Evolutionary conservation across 192 early-diverging fungal species (phyloP).

Genomic region (Geosiphon pyriformis): DNA sequence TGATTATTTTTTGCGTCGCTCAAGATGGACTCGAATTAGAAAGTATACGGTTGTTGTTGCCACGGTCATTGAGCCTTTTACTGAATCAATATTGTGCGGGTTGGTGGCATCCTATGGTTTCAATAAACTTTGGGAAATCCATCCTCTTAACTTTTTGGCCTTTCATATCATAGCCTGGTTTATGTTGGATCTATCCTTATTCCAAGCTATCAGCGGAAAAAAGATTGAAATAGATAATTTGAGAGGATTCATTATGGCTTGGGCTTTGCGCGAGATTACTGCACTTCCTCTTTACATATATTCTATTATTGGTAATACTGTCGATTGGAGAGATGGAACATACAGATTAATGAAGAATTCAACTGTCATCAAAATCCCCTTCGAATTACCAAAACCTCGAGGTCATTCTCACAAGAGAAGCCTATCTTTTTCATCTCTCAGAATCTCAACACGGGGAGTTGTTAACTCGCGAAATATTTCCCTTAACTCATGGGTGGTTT

Average conservation of each 20-base stretch:
- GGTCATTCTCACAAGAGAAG: background rate
- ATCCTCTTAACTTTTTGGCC: constrained; percentile 40
- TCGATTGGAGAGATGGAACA: constrained; percentile 83
- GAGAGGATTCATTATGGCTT: constrained; percentile 60
- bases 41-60: constrained; percentile 89
- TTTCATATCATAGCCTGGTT: constrained; percentile 59
- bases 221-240: constrained; percentile 31
- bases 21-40: constrained; percentile 89
- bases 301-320: constrained; percentile 74
- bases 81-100: constrained; percentile 80
- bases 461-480: constrained; percentile 28
- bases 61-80: constrained; percentile 89
- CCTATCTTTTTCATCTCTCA: constrained; percentile 10
- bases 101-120: constrained; percentile 66
- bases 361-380: constrained; percentile 44
- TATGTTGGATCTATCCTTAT: constrained; percentile 53
- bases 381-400: constrained; percentile 20
- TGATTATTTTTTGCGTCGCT: constrained; percentile 81
- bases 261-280: constrained; percentile 75
- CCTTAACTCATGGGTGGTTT: constrained; percentile 33
- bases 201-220: constrained; percentile 32
- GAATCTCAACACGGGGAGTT: constrained; percentile 31
- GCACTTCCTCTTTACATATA: constrained; percentile 81
- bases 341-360: constrained; percentile 58
- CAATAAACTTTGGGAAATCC: constrained; percentile 47